Percentiles rank a stretch among this genome's conserved stretches.
Conservation (phyloP, 106 monocot genomes). For the Posidonia australis region DNA sequence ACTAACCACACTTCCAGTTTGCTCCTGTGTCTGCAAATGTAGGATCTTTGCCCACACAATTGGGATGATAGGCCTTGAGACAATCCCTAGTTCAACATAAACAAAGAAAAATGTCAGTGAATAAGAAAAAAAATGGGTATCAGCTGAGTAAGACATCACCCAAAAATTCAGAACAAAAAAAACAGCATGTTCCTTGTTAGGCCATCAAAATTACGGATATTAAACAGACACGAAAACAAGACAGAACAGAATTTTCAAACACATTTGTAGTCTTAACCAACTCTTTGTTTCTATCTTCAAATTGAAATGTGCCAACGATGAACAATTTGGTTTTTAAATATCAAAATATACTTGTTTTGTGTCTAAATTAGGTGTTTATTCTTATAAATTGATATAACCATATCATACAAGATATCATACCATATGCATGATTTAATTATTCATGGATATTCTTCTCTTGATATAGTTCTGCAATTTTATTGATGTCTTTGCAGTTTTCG, state of each 20-base stretch:
- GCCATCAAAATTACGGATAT: background rate
- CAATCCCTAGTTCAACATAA: constrained; percentile 36
- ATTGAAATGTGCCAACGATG: too few relatives aligned
- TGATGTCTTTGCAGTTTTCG: too few relatives aligned
- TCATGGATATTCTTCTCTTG: too few relatives aligned
- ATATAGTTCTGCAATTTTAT: too few relatives aligned
- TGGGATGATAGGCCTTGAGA: constrained; percentile 62
- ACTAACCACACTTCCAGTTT: constrained; percentile 52
- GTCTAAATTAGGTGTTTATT: too few relatives aligned
- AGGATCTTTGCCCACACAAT: constrained; percentile 44
- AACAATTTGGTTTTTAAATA: background rate
- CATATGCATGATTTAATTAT: too few relatives aligned
- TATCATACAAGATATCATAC: too few relatives aligned
- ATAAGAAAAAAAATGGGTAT: background rate
- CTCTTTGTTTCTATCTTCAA: background rate
- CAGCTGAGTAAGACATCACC: background rate
- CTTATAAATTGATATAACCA: too few relatives aligned
- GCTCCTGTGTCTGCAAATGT: constrained; percentile 38
- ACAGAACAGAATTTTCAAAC: background rate
- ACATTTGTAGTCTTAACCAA: background rate
- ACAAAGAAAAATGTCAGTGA: background rate
- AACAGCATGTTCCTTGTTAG: background rate
- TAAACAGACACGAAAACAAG: background rate
- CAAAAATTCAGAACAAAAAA: background rate
- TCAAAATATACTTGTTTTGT: too few relatives aligned